Conservation (phyloP, 164 flowering plant genomes). For the Brasenia schreberi region DNA sequence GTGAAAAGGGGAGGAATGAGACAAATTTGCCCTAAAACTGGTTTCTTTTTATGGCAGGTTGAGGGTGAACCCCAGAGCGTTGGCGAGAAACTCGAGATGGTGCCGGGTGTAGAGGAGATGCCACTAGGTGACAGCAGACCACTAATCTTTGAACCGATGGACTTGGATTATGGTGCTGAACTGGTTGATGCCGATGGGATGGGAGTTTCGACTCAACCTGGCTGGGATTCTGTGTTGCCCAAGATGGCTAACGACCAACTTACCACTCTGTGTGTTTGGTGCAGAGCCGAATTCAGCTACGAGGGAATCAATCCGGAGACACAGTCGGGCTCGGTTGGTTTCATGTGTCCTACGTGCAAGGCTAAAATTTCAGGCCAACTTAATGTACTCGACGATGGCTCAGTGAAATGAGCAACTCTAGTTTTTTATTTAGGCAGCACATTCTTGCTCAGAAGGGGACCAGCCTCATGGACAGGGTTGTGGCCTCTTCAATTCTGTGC, state of each 20-base stretch:
- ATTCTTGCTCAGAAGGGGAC: neutral
- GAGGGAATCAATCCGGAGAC: constrained; percentile 34
- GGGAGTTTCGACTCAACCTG: constrained; percentile 28
- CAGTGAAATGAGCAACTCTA: neutral
- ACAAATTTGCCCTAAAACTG: no score
- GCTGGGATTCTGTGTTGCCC: constrained; percentile 24
- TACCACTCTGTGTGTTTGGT: constrained; percentile 67
- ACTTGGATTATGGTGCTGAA: constrained; percentile 19
- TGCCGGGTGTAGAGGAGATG: constrained; percentile 35
- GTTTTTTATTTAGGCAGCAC: neutral
- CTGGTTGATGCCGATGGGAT: constrained; percentile 19
- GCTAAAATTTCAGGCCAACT: constrained; percentile 55
- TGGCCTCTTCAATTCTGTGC: neutral
- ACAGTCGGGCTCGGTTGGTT: constrained; percentile 64
- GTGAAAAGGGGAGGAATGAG: neutral
- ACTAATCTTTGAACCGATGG: constrained; percentile 24
- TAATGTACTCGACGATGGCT: constrained; percentile 19
- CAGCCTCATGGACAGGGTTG: neutral
- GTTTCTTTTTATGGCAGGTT: constrained; percentile 15
- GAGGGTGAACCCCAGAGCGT: constrained; percentile 14
- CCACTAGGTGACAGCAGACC: constrained; percentile 44
- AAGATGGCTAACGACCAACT: constrained; percentile 19
- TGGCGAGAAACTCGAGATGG: constrained; percentile 25
- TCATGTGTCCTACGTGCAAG: constrained; percentile 76
- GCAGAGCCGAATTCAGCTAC: constrained; percentile 51